These are phyloP conservation scores for Fomitopsis pinicola DNA, from an alignment of 1,284 basidiomycete genomes.

Conservation along the genomic window DNA sequence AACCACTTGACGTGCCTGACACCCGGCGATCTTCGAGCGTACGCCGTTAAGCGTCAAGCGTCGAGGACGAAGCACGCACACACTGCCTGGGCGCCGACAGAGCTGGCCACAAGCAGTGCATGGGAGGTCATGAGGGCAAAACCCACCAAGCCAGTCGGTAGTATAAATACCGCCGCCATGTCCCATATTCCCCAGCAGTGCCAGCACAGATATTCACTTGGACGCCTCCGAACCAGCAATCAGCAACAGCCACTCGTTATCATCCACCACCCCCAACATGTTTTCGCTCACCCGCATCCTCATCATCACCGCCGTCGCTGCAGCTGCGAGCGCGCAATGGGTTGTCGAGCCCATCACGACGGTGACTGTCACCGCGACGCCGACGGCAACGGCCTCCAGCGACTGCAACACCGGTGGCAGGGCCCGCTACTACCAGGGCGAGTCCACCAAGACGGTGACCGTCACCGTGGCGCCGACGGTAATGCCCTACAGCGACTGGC, in stretches of 20 bases:
- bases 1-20: not conserved
- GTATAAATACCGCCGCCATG: too few relatives aligned
- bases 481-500: too few relatives aligned
- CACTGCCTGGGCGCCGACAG: not conserved
- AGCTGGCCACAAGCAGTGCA: too few relatives aligned
- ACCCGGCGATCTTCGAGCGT: not conserved
- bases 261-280: not conserved
- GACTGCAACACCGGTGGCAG: constrained; percentile 21
- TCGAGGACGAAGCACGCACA: not conserved
- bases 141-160: too few relatives aligned
- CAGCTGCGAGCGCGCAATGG: not conserved
- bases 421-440: constrained; percentile 26
- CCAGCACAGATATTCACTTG: too few relatives aligned
- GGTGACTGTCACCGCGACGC: constrained; percentile 13
- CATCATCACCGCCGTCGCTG: constrained; percentile 22
- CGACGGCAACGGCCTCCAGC: constrained; percentile 14
- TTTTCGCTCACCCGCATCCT: constrained; percentile 15
- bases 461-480: too few relatives aligned
- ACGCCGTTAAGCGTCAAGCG: not conserved
- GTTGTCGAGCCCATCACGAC: constrained; percentile 11
- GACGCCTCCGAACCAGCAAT: too few relatives aligned
- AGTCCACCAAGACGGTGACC: not conserved
- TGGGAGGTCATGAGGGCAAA: too few relatives aligned
- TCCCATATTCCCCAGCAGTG: too few relatives aligned
- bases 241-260: too few relatives aligned